These are phyloP conservation scores for Lobosporangium transversale DNA, from an alignment of 192 early-diverging fungal genomes.

Conservation along the genomic window DNA sequence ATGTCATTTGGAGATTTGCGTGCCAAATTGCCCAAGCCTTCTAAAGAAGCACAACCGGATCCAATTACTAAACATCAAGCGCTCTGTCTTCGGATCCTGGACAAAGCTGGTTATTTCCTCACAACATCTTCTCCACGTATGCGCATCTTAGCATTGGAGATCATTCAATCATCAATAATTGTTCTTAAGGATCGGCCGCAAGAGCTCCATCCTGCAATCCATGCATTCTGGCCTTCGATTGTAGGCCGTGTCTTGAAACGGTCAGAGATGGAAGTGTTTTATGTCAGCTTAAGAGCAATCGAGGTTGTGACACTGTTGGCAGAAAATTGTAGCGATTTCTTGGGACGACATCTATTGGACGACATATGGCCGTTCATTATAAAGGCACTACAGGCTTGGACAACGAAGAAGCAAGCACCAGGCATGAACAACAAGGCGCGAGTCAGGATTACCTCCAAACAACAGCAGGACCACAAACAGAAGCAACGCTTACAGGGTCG, in stretches of 20 bases:
- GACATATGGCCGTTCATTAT: slow-evolving; percentile 60
- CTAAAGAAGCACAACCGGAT: slow-evolving; percentile 13
- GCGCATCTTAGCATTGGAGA: slow-evolving; percentile 52
- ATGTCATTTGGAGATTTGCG: slow-evolving; percentile 20
- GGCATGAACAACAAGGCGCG: not conserved
- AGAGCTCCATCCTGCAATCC: slow-evolving; percentile 59
- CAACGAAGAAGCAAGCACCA: not conserved
- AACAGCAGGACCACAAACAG: not conserved
- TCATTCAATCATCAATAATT: slow-evolving; percentile 47
- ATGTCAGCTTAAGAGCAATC: slow-evolving; percentile 35
- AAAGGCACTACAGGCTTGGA: slow-evolving; percentile 21
- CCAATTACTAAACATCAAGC: slow-evolving; percentile 54
- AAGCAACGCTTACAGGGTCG: not conserved
- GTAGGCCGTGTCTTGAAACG: slow-evolving; percentile 42
- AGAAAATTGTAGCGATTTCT: slow-evolving; percentile 55
- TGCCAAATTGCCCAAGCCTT: slow-evolving; percentile 10
- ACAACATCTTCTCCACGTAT: slow-evolving; percentile 58
- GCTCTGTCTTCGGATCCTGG: slow-evolving; percentile 55
- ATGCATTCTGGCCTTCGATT: slow-evolving; percentile 62
- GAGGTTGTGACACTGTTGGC: slow-evolving; percentile 43
- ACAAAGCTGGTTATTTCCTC: slow-evolving; percentile 61
- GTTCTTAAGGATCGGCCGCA: slow-evolving; percentile 47
- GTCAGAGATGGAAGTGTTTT: slow-evolving; percentile 38
- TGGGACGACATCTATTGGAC: slow-evolving; percentile 48
- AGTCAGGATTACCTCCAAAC: not conserved